phyloP scores from a whole-genome alignment of 192 early-diverging fungal genomes.

The Geranomyces michiganensis region DNA sequence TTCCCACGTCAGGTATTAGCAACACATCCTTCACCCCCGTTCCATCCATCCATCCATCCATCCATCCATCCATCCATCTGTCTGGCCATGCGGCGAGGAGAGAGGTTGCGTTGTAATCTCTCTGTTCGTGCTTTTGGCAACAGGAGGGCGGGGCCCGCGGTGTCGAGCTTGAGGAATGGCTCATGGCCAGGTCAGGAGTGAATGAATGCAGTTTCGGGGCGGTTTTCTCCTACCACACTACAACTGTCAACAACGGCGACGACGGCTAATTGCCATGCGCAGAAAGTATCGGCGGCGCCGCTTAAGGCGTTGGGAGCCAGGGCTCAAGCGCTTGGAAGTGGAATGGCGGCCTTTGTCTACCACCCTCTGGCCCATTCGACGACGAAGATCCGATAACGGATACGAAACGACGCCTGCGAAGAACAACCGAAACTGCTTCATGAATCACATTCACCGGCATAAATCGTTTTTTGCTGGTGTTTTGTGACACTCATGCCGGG shows the following conservation, averaged over 20 bases:
- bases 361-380: background rate
- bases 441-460: conserved; percentile 22
- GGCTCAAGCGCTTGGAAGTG: too few species aligned
- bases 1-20: too few species aligned
- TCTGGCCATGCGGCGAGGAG: background rate
- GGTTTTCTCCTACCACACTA: background rate
- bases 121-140: background rate
- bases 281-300: too few species aligned
- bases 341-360: background rate
- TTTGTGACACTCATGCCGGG: conserved; percentile 39
- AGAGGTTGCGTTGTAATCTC: background rate
- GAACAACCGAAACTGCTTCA: conserved; percentile 34
- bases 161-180: background rate
- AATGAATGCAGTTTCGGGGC: conserved; percentile 14
- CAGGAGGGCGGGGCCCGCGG: too few species aligned
- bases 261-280: too few species aligned
- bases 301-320: too few species aligned
- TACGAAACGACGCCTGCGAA: background rate
- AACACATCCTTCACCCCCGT: conserved; percentile 1
- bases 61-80: conserved; percentile 17
- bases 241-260: background rate
- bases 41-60: conserved; percentile 35
- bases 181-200: background rate
- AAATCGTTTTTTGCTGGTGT: background rate
- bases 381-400: background rate